Conservation (phyloP, 2,329 filamentous ascomycete species). For the Colletotrichum nymphaeae region DNA sequence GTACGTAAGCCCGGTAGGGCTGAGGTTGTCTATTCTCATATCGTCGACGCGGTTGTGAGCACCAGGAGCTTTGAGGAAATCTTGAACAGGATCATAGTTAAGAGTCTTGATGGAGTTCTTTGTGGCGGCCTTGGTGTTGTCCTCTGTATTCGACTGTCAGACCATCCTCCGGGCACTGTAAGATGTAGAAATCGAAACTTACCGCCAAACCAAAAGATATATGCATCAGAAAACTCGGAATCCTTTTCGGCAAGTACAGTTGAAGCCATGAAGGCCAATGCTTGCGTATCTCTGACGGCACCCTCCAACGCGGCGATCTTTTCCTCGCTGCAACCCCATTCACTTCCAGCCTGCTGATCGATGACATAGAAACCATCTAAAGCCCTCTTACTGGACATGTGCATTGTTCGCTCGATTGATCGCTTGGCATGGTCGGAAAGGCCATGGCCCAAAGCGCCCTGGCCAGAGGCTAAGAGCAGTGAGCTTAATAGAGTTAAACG, state of each 20-base stretch:
- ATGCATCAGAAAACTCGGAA: neutral
- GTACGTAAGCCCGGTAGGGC: conserved; percentile 14
- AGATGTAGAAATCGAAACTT: neutral
- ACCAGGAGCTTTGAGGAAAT: neutral
- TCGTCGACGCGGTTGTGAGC: neutral
- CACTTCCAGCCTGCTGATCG: neutral
- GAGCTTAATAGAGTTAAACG: neutral
- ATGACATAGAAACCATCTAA: conserved; percentile 9
- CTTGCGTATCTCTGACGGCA: neutral
- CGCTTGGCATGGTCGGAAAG: neutral
- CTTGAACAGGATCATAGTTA: conserved; percentile 6
- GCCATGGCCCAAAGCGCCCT: neutral
- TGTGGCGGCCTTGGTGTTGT: neutral
- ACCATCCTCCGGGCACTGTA: neutral
- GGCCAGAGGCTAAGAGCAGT: neutral
- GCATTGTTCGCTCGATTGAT: neutral
- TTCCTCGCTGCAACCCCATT: neutral
- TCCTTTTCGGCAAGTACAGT: neutral
- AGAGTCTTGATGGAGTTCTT: neutral
- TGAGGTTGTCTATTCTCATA: neutral
- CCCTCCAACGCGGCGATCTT: neutral
- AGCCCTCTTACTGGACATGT: neutral
- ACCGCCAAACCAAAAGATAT: conserved; percentile 12
- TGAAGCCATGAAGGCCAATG: neutral
- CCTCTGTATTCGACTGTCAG: neutral